Percentiles rank a stretch among this genome's conserved stretches.
Evolutionary conservation across 129 eudicot genomes (phyloP).

Genomic region (Helianthus tuberosus): DNA sequence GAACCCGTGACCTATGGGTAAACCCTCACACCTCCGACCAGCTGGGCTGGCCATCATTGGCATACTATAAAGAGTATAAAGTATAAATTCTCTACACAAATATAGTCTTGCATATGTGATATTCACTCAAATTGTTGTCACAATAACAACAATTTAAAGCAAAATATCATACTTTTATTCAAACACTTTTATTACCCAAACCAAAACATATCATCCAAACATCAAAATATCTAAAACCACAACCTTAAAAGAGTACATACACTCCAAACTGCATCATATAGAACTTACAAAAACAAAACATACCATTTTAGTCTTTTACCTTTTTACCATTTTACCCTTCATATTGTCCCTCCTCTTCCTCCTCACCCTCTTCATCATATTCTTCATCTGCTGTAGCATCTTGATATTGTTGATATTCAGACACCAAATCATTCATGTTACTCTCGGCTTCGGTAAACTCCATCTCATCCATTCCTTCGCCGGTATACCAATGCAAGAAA

Average conservation of each 20-base stretch:
- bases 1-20: no score
- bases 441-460: slow-evolving; percentile 96
- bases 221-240: slow-evolving; percentile 5
- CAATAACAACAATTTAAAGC: background rate
- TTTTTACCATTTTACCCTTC: slow-evolving; percentile 20
- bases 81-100: background rate
- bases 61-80: background rate
- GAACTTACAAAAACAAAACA: background rate
- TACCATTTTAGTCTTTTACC: no score
- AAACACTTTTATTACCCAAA: slow-evolving; percentile 20
- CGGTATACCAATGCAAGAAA: slow-evolving; percentile 97
- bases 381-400: slow-evolving; percentile 90
- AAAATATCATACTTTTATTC: slow-evolving; percentile 21
- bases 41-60: no score
- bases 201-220: slow-evolving; percentile 24
- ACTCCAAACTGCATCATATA: slow-evolving; percentile 16
- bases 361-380: slow-evolving; percentile 53
- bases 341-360: slow-evolving; percentile 33
- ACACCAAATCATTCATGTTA: slow-evolving; percentile 91
- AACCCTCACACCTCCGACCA: no score
- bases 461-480: slow-evolving; percentile 99
- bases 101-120: background rate
- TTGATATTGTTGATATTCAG: slow-evolving; percentile 93
- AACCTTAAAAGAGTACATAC: slow-evolving; percentile 1
- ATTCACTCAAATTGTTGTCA: background rate